Percentiles rank a stretch among this genome's conserved stretches.
These are phyloP conservation scores for Ganoderma sinense DNA, from an alignment of 1,284 basidiomycete genomes.

Conservation along the genomic window DNA sequence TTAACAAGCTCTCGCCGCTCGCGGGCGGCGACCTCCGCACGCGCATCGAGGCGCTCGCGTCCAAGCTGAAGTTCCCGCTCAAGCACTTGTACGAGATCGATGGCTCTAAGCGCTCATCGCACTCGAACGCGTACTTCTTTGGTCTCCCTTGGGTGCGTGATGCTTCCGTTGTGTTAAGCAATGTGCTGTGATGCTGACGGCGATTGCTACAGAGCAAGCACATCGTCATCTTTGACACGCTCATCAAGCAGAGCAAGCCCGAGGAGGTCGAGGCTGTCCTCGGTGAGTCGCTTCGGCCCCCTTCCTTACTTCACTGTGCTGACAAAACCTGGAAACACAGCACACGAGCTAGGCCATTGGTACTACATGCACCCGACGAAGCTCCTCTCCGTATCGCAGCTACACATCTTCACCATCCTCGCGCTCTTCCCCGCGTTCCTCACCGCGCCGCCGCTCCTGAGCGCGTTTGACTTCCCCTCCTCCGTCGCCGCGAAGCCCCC, in stretches of 20 bases:
- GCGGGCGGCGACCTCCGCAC: slow-evolving; percentile 75
- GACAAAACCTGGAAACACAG: slow-evolving; percentile 39
- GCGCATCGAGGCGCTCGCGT: slow-evolving; percentile 79
- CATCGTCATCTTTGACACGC: slow-evolving; percentile 97
- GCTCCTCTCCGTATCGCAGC: slow-evolving; percentile 85
- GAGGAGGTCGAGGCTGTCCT: slow-evolving; percentile 92
- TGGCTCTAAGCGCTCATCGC: slow-evolving; percentile 93
- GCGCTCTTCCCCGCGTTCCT: slow-evolving; percentile 93
- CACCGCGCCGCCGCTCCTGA: slow-evolving; percentile 83
- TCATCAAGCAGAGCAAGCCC: slow-evolving; percentile 89
- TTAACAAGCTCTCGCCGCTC: slow-evolving; percentile 96
- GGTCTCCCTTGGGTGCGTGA: slow-evolving; percentile 86
- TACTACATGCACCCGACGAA: slow-evolving; percentile 90
- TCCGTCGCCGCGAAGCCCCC: slow-evolving; percentile 74
- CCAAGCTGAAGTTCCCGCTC: slow-evolving; percentile 90
- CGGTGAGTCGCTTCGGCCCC: slow-evolving; percentile 42
- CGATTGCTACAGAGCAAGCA: slow-evolving; percentile 70
- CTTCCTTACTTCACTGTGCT: not conserved
- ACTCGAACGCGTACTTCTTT: slow-evolving; percentile 96
- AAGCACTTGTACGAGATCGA: slow-evolving; percentile 98
- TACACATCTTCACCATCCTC: slow-evolving; percentile 89
- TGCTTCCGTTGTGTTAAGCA: not conserved
- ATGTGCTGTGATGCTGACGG: not conserved
- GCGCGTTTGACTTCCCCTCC: slow-evolving; percentile 87
- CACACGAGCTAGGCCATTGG: slow-evolving; percentile 98